Evolutionary conservation across 768 basidiomycete species (phyloP).

Genomic region (Suillus variegatus): DNA sequence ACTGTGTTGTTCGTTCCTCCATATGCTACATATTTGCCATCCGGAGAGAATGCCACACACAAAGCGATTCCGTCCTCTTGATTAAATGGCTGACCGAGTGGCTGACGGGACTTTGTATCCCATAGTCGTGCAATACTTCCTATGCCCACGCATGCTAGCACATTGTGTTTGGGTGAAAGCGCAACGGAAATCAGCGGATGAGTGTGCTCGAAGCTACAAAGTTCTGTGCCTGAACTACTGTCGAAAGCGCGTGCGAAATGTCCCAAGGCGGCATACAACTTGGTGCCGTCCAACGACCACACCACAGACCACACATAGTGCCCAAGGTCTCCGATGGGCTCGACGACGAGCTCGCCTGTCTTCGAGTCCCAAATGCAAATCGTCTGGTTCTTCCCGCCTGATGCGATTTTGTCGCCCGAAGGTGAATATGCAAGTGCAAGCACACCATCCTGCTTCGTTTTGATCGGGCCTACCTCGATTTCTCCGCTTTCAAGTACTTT

Average conservation of each 20-base stretch:
- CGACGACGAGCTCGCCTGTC: neutral
- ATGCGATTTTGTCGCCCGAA: neutral
- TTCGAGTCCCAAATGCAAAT: neutral
- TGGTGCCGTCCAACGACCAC: neutral
- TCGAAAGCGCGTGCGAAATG: neutral
- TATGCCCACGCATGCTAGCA: neutral
- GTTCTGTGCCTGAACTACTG: neutral
- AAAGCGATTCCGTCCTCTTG: too few relatives aligned
- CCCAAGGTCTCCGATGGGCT: neutral
- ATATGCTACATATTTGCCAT: conserved; percentile 1
- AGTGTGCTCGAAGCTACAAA: neutral
- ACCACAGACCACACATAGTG: neutral
- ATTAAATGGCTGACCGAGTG: neutral
- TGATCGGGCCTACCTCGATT: neutral
- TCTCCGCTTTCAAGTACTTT: neutral
- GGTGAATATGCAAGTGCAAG: neutral
- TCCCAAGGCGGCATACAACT: neutral
- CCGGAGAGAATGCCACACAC: neutral
- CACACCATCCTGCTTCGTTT: neutral
- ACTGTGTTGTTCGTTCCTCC: neutral
- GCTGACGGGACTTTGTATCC: neutral
- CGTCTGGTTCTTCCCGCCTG: neutral
- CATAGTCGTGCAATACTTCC: neutral
- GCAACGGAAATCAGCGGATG: neutral
- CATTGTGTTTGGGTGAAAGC: neutral